Conservation (phyloP, 805 yeast species). For the Ogataea nakhonphanomensis region DNA sequence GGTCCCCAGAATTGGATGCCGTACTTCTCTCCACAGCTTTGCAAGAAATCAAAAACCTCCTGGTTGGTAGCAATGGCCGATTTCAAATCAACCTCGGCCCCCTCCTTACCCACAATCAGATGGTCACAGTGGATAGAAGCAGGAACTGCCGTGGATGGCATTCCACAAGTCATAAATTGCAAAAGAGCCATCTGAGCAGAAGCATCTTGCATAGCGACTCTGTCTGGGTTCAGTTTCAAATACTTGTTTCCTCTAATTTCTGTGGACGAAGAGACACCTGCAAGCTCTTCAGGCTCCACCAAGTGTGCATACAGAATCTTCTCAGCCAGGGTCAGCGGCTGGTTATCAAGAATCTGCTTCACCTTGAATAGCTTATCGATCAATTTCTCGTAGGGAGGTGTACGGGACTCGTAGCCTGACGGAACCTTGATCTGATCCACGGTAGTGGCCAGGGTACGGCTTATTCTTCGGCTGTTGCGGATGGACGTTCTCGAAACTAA, state of each 20-base stretch:
- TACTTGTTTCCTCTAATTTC: slow-evolving; percentile 80
- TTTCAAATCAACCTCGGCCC: slow-evolving; percentile 80
- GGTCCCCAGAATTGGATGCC: slow-evolving; percentile 99
- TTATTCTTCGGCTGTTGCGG: slow-evolving; percentile 6
- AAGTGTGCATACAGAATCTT: slow-evolving; percentile 92
- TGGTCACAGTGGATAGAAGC: slow-evolving; percentile 98
- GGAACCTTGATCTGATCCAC: slow-evolving; percentile 43
- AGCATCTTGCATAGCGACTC: slow-evolving; percentile 99
- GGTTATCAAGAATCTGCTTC: slow-evolving; percentile 30
- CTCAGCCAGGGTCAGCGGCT: slow-evolving; percentile 91
- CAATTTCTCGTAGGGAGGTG: slow-evolving; percentile 86
- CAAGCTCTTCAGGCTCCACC: slow-evolving; percentile 87
- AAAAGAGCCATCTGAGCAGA: slow-evolving; percentile 97
- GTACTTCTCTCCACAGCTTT: slow-evolving; percentile 88
- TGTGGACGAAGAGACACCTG: slow-evolving; percentile 36
- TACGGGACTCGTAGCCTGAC: slow-evolving; percentile 57
- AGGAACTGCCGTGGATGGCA: slow-evolving; percentile 89
- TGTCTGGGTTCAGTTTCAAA: slow-evolving; percentile 92
- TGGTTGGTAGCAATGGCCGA: slow-evolving; percentile 86
- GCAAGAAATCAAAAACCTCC: slow-evolving; percentile 91
- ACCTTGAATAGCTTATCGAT: slow-evolving; percentile 52
- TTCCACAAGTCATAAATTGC: slow-evolving; percentile 95
- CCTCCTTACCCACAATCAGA: slow-evolving; percentile 92
- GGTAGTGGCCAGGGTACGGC: slow-evolving; percentile 28
- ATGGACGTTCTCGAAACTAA: slow-evolving; percentile 12